A percentile compares a stretch with the other conserved stretches of the same genome.
These are phyloP conservation scores for Acanthamoeba divionensis DNA, from an alignment of 208 protist genomes.

Conservation along the genomic window DNA sequence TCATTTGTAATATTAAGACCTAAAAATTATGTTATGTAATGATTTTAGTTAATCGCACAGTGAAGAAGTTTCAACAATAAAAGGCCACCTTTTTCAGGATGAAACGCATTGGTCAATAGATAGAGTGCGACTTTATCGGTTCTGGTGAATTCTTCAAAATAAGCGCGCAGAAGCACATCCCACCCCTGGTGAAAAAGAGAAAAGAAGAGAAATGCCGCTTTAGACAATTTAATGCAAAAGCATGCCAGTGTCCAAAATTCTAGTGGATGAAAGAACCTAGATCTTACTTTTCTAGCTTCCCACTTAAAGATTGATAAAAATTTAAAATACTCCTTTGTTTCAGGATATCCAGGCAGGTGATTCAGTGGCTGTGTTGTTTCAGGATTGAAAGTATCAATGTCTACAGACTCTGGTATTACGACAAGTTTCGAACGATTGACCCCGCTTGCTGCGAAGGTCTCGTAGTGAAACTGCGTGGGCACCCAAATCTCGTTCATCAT, in stretches of 20 bases:
- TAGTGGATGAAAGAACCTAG: not conserved
- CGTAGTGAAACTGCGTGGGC: slow-evolving; percentile 27
- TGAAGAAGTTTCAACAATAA: not conserved
- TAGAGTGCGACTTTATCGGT: slow-evolving; percentile 24
- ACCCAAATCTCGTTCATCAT: slow-evolving; percentile 57
- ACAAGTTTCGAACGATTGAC: slow-evolving; percentile 36
- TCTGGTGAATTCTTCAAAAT: slow-evolving; percentile 51
- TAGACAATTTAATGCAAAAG: not conserved
- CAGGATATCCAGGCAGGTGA: not conserved
- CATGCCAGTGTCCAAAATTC: not conserved
- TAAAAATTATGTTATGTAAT: not conserved
- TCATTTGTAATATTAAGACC: not conserved
- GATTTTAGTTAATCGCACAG: not conserved
- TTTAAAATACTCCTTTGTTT: slow-evolving; percentile 38
- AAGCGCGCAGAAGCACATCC: slow-evolving; percentile 59
- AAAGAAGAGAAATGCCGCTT: not conserved
- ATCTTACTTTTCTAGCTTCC: slow-evolving; percentile 62
- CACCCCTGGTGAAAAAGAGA: slow-evolving; percentile 43
- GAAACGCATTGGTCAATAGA: slow-evolving; percentile 40
- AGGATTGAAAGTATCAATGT: slow-evolving; percentile 1
- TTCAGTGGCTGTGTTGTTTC: not conserved
- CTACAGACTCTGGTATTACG: slow-evolving; percentile 48
- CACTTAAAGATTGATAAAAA: slow-evolving; percentile 72
- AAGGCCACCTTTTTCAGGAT: not conserved
- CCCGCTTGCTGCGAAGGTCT: not conserved